These are phyloP conservation scores for Geranomyces michiganensis DNA, from an alignment of 192 early-diverging fungal genomes.

Conservation along the genomic window DNA sequence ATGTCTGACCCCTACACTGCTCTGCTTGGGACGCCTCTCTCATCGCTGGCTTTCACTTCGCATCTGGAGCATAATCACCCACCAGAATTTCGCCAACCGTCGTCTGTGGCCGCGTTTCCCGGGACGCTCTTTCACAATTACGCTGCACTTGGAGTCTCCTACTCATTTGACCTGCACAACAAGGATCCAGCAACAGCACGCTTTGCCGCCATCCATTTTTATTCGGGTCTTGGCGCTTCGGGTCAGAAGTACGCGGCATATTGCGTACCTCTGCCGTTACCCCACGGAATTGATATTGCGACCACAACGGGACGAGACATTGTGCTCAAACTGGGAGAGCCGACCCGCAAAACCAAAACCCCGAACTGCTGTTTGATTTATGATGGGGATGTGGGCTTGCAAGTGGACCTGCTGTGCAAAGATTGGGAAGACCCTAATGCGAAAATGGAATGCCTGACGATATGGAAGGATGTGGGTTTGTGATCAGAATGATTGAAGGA, in stretches of 20 bases:
- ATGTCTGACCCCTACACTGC: not conserved
- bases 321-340: conserved; percentile 1
- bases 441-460: conserved; percentile 9
- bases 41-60: not conserved
- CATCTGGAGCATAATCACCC: conserved; percentile 1
- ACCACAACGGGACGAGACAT: conserved; percentile 5
- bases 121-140: conserved; percentile 13
- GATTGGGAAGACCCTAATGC: conserved; percentile 16
- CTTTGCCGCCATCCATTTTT: conserved; percentile 20
- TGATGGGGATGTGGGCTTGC: not conserved
- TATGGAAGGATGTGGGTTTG: not conserved
- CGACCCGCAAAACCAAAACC: conserved; percentile 7
- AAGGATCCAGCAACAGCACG: not conserved
- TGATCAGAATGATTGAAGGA: not conserved
- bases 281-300: not conserved
- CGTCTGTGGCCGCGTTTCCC: not conserved
- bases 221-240: conserved; percentile 1
- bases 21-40: not conserved
- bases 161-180: conserved; percentile 4
- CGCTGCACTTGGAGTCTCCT: not conserved
- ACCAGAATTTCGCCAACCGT: not conserved
- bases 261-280: not conserved
- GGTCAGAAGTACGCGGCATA: not conserved
- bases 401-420: conserved; percentile 6
- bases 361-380: conserved; percentile 24